Base-by-base conservation (phyloP, 2,329 filamentous ascomycete genomes). In the Fusarium neocosmosporiellum region DNA sequence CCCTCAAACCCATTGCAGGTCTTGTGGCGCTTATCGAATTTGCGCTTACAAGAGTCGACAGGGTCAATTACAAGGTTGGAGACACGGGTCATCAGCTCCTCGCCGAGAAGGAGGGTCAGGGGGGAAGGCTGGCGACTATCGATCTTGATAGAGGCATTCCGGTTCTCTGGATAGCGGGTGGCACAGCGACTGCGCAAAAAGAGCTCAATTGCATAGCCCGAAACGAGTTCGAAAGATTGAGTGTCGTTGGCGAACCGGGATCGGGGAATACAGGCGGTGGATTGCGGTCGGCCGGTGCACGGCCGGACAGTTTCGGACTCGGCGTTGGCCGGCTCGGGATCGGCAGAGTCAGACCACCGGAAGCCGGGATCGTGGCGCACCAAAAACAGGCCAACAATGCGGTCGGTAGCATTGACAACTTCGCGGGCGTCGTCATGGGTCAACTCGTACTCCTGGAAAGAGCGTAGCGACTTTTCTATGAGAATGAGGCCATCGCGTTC, bases 301-400 rank as follows among this genome's bases (percentile, higher is more conserved):
- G 85, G 84, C n/a, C 79, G 78, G 57, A 82, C 80, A 18, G 84
- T 83, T 65, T 84, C 83, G 31, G 81, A 79, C 36, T 78, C 79
- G 43, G 81, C 77, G 8, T 78, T 78, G 22, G 80, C 76, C 27
- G 81, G 75, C 48, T 86, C 84, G 27, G 80, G 78, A n/a, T 84
- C 81, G 20, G 83, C 80, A 24, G 80, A 79, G 20, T 84, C 80
- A 27, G 83, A 80, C 87, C 86, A 88, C 46, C 79, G 79, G 72
- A 88, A 89, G 22, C 79, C 80, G n/a, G 83, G 78, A 76, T 89
- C 87, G 68, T 89, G 86, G 39, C 82, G 83, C 53, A 83, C 81
- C 16, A 89, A 75, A 69, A 88, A 89, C 10, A 87, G 79, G 16
- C 85, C 86, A 66, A 89, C 75, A 73, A 87, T 87, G 62, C 84